Base-by-base conservation (phyloP, 2,329 filamentous ascomycete genomes). In the Venturia nashicola region DNA sequence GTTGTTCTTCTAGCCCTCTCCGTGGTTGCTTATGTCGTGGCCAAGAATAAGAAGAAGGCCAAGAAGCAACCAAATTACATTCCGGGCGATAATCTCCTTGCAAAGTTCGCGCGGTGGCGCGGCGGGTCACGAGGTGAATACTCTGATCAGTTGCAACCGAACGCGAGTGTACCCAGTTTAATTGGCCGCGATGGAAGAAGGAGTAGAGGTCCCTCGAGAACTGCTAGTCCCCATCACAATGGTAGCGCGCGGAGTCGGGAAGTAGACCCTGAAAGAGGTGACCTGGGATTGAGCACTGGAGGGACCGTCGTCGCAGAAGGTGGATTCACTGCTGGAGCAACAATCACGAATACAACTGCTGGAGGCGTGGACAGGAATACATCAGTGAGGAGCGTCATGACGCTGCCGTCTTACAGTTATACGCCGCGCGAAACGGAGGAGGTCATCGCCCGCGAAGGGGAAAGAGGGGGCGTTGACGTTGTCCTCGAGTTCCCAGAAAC, bases 341-440 rank as follows among this genome's bases (percentile, higher is more conserved):
- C 54, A 39, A 23, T 42, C 55, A 23, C 54, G 23, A 64, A 46
- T 60, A 61, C 40, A 14, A 61, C 40, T 8, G 76, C 73, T 0
- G 70, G 68, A 32, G 78, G 76, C 4, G 84, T 96, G 14, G 89
- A 93, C 72, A 84, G 93, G 40, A 88, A 93, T 70, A 91, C 90
- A 0, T 95, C 90, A 9, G 82, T 97, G 57, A 87, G 93, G 64
- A 96, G 91, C n/a, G 86, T 97, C 64, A 94, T 97, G 83, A 97
- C 94, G 0, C 78, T 99, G 2, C 94, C 94, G 0, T 83, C 89
- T 0, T 99, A 99, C 74, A 87, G 88, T 2, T 83, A 82, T 18
- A 85, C 84, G 36, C 85, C 91, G 0, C 81, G 84, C 61, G 86
- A 89, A 23, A 86, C 85, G 57, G 94, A 99, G 74, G 86, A 87